Evolutionary conservation across 768 basidiomycete genomes (phyloP).

Genomic region (Antrodiella citrinella): DNA sequence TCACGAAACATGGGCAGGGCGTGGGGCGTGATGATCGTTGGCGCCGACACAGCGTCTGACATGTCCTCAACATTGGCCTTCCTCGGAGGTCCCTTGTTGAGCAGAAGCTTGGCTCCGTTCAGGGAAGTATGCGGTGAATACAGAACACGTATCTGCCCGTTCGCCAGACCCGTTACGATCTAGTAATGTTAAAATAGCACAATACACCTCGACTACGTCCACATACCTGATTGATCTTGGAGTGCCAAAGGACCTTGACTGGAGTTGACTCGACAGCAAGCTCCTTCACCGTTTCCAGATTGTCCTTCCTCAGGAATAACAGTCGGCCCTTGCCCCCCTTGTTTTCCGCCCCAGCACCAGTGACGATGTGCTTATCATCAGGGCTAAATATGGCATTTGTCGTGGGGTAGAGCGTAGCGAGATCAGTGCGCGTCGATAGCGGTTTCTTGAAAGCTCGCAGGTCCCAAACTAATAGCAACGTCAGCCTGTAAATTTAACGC

Average conservation of each 20-base stretch:
- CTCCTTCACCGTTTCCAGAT: slow-evolving; percentile 59
- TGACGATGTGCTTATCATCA: slow-evolving; percentile 82
- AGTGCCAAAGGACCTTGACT: slow-evolving; percentile 90
- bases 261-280: slow-evolving; percentile 71
- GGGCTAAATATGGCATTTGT: slow-evolving; percentile 96
- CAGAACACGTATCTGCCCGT: slow-evolving; percentile 80
- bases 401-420: slow-evolving; percentile 78
- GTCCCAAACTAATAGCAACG: slow-evolving; percentile 77
- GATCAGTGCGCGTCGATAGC: slow-evolving; percentile 50
- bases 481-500: neutral
- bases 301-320: slow-evolving; percentile 64
- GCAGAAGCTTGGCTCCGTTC: slow-evolving; percentile 85
- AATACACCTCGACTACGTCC: slow-evolving; percentile 1
- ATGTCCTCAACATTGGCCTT: slow-evolving; percentile 82
- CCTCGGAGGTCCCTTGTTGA: slow-evolving; percentile 80
- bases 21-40: slow-evolving; percentile 89
- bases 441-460: slow-evolving; percentile 87
- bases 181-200: slow-evolving; percentile 23
- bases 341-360: slow-evolving; percentile 63
- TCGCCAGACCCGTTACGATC: slow-evolving; percentile 85
- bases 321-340: slow-evolving; percentile 67
- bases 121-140: slow-evolving; percentile 88
- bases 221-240: slow-evolving; percentile 92
- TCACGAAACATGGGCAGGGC: slow-evolving; percentile 91
- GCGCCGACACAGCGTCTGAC: slow-evolving; percentile 77